Evolutionary conservation across 805 yeast species (phyloP), one percentile per base, ranked within the genome.

Genomic region (Kluyveromyces dobzhanskii): DNA sequence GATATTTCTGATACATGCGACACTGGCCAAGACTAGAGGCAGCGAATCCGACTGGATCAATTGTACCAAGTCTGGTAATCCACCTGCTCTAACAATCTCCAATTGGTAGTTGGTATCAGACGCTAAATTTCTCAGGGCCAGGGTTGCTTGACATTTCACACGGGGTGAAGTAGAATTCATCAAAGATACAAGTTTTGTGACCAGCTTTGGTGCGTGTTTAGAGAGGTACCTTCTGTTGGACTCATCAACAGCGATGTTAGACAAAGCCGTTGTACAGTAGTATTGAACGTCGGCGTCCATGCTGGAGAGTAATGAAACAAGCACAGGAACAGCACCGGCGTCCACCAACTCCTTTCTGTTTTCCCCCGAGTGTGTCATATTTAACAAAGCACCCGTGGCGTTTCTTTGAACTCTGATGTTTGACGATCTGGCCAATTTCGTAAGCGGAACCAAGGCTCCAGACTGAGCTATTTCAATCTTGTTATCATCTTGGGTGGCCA

Each of bases 321-420:
- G 70, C 5, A 92, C 95, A 2, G 99, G 98, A 6, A 92, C 95
- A 14, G 97, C 96, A 32, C 97, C 98, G 2, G 98, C 97, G 60
- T 85, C 86, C 26, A 92, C 98, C 46, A 92, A 71, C 62, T 92
- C 97, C 59, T 84, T 90, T 64, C 99, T 80, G 62, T 92, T 92
- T 64, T 88, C 97, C 47, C 83, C 84, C 17, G 95, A 85, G 59
- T 92, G 99, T 27, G 99, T 92, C 99, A 92, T 92, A 65, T 92
- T 92, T 48, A 92, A 73, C 54, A 92, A 68, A 1, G 98, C 98
- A 34, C 99, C 99, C 4, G 99, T 92, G 30, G 98, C 97, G 54
- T 92, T 92, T 65, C 99, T 78, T 67, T 92, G 98, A 4, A 92
- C 99, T 53, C 99, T 78, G 49, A 86, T 76, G 64, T 92, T 97